Conservation (phyloP, 768 basidiomycete species). For the Termitomyces sp. region DNA sequence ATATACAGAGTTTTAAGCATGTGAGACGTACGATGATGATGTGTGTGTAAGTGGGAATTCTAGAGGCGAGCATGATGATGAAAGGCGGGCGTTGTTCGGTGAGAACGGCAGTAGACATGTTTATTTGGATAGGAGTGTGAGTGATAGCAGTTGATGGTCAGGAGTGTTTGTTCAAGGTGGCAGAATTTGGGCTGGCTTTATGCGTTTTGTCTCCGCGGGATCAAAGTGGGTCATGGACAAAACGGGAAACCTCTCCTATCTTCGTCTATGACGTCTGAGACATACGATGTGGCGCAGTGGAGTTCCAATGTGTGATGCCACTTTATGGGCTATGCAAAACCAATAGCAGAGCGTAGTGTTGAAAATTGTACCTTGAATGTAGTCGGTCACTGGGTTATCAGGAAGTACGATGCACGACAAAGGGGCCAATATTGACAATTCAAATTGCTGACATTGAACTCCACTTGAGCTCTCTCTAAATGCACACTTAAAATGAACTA, state of each 20-base stretch:
- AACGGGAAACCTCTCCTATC: no score
- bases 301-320: background rate
- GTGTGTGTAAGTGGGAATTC: conserved; percentile 3
- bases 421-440: background rate
- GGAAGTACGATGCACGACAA: background rate
- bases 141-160: background rate
- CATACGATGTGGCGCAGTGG: background rate
- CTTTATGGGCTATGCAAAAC: background rate
- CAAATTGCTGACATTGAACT: background rate
- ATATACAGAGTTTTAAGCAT: no score
- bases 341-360: background rate
- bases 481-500: no score
- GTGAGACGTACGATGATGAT: no score
- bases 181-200: background rate
- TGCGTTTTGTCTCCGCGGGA: background rate
- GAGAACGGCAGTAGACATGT: background rate
- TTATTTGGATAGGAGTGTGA: background rate
- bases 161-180: background rate
- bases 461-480: no score
- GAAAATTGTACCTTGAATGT: background rate
- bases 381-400: background rate
- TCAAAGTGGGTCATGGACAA: background rate
- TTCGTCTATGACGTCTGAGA: no score
- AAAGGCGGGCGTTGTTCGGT: conserved; percentile 9
- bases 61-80: conserved; percentile 1